Conservation (phyloP, 257 asterid species). For the Penstemon davidsonii region DNA sequence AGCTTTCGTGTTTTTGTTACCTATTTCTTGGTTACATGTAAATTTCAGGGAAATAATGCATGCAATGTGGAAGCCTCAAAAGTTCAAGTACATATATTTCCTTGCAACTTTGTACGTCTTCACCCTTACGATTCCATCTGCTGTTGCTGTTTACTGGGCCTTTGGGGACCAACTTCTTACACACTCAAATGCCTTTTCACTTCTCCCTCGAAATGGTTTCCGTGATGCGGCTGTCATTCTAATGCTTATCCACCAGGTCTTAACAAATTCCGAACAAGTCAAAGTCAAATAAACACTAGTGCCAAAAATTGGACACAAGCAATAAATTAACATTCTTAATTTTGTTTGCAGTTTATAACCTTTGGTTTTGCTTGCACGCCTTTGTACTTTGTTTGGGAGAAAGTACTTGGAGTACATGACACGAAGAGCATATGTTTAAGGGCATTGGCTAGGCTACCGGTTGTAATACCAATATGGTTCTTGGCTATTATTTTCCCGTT, state of each 20-base stretch:
- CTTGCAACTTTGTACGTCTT: conserved; percentile 81
- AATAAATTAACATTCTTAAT: not conserved
- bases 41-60: conserved; percentile 81
- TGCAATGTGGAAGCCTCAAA: conserved; percentile 99
- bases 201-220: conserved; percentile 66
- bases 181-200: conserved; percentile 87
- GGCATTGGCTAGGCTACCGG: conserved; percentile 85
- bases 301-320: no score
- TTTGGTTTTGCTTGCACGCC: conserved; percentile 97
- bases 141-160: conserved; percentile 94
- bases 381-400: conserved; percentile 94
- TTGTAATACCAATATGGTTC: conserved; percentile 94
- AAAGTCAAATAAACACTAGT: no score
- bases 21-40: no score
- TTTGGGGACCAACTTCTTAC: conserved; percentile 80
- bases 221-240: conserved; percentile 89
- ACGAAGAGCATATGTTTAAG: conserved; percentile 77
- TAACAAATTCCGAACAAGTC: no score
- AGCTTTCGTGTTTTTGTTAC: no score
- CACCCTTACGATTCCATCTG: conserved; percentile 87
- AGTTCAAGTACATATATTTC: conserved; percentile 87
- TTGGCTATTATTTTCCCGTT: conserved; percentile 93
- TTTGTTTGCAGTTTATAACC: conserved; percentile 64
- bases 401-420: conserved; percentile 92
- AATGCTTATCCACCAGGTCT: conserved; percentile 94